Evolutionary conservation across 495 filamentous ascomycete genomes (phyloP), one percentile per base, ranked within the genome.

Genomic region (Penicillium nucicola): DNA sequence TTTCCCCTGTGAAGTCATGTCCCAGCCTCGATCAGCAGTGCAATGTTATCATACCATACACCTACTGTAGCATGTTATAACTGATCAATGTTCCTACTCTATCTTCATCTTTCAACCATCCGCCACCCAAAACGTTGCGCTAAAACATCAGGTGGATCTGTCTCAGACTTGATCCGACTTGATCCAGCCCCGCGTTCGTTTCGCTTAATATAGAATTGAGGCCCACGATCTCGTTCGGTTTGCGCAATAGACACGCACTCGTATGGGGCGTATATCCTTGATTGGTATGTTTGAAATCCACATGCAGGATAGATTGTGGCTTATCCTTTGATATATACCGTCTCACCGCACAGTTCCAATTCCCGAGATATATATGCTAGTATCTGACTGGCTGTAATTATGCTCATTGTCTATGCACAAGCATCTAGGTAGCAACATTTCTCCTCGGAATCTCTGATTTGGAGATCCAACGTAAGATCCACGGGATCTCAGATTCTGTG

Each of bases 191-290:
- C 45, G 33, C 23, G 45, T 9, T 32, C 11, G 22, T 48, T 47
- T 48, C 45, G 45, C 45, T 48, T 48, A 48, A 40, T 48, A 48
- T 48, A 48, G 45, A 38, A 48, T 14, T 5, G 25, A 36, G 22
- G 9, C 28, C 44, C 44, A 37, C 44, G 33, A 23, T 13, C 14
- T 28, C 3, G 18, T 11, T 43, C 28, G 11, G 41, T 43, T 30
- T 43, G 25, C 28, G 12, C 20, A 15, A 18, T 38, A 19, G 13
- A 33, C 30, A 45, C n/a, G 43, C 19, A 45, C 13, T 17, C 30
- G 12, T 35, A 10, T 30, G 23, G 40, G 38, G 5, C 20, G 2
- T 38, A 22, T 10, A 17, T 31, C 13, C 17, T 38, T 44, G 42
- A 19, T 33, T 44, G 17, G 28, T 14, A 15, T 19, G n/a, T 20